Conservation (phyloP, 1,284 basidiomycete species). For the Ustilago loliicola region DNA sequence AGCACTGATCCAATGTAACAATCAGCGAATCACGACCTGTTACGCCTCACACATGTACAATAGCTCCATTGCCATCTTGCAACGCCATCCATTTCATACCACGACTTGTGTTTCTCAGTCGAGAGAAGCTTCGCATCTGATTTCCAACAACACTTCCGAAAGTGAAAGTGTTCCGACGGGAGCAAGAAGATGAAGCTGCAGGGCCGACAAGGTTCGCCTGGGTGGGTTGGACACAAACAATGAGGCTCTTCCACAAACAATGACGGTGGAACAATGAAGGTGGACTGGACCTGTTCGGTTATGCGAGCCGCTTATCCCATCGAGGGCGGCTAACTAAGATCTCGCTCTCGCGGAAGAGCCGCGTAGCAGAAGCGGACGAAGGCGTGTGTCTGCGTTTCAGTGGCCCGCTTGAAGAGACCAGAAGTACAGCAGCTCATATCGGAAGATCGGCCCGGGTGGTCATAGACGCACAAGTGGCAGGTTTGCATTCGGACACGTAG, state of each 20-base stretch:
- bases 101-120: not conserved
- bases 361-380: not conserved
- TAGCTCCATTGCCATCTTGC: not conserved
- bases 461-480: not conserved
- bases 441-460: not conserved
- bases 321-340: not conserved
- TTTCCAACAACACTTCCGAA: not conserved
- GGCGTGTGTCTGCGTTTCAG: not conserved
- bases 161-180: not conserved
- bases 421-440: not conserved
- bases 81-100: slow-evolving; percentile 2
- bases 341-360: not conserved
- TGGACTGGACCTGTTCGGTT: not conserved
- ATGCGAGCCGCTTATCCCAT: not conserved
- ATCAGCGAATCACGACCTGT: not conserved
- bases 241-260: not conserved
- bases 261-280: not conserved
- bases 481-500: not conserved
- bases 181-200: not conserved
- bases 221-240: not conserved
- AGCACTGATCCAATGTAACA: not conserved
- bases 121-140: not conserved
- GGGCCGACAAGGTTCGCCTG: not conserved
- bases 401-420: not conserved
- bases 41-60: slow-evolving; percentile 7